Conservation (phyloP, 2,329 filamentous ascomycete genomes). For the Tolypocladium paradoxum region DNA sequence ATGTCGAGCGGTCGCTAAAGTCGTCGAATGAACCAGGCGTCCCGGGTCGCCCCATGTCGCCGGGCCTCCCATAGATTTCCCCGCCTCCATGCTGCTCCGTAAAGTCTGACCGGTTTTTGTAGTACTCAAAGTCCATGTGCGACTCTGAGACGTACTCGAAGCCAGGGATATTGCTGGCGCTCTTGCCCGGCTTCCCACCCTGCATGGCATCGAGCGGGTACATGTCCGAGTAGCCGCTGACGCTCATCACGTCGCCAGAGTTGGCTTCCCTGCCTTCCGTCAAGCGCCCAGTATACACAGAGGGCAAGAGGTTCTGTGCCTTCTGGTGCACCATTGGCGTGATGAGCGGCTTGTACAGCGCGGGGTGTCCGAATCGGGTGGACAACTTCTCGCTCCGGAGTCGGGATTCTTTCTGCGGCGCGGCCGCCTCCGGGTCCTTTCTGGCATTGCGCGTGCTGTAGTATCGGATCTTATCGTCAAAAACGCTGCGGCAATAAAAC, state of each 20-base stretch:
- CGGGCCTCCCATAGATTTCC: conserved; percentile 48
- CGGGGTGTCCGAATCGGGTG: conserved; percentile 80
- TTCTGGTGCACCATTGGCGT: conserved; percentile 94
- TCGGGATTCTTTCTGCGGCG: conserved; percentile 38
- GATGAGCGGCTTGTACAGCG: conserved; percentile 77
- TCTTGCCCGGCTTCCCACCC: conserved; percentile 36
- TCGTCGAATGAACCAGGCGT: conserved; percentile 46
- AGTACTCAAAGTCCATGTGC: conserved; percentile 83
- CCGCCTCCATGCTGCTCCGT: conserved; percentile 77
- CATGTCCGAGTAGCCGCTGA: conserved; percentile 72
- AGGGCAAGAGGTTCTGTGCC: conserved; percentile 75
- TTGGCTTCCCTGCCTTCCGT: conserved; percentile 52
- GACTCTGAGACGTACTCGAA: conserved; percentile 86
- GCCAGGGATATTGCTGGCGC: conserved; percentile 42
- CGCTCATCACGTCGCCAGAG: conserved; percentile 43
- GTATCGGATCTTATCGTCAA: conserved; percentile 72
- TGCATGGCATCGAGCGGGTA: conserved; percentile 74
- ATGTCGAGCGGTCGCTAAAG: conserved; percentile 28
- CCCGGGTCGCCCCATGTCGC: conserved; percentile 49
- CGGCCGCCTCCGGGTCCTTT: conserved; percentile 31
- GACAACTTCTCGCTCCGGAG: conserved; percentile 58
- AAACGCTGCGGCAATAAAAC: conserved; percentile 63
- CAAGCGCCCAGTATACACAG: conserved; percentile 74
- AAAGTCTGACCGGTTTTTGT: conserved; percentile 84
- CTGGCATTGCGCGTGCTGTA: conserved; percentile 56